These are phyloP conservation scores for Hyphochytrium catenoides DNA, from an alignment of 352 stramenopile species.

Conservation along the genomic window DNA sequence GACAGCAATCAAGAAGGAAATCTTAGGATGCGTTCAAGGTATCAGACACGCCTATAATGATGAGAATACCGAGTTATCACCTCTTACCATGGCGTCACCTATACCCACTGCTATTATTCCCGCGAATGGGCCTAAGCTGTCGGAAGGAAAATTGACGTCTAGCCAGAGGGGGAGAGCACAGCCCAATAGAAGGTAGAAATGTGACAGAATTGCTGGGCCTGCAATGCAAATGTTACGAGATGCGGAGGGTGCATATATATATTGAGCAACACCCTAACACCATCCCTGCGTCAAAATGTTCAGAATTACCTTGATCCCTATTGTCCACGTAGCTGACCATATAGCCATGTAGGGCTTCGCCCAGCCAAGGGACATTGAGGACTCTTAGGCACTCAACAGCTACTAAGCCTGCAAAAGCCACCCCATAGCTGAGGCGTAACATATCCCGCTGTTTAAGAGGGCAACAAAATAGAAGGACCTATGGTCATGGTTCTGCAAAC, in stretches of 20 bases:
- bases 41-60: too few relatives aligned
- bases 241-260: too few relatives aligned
- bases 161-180: conserved; percentile 47
- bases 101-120: conserved; percentile 36
- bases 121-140: conserved; percentile 13
- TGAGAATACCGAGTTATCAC: too few relatives aligned
- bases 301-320: conserved; percentile 29
- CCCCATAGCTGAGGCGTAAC: conserved; percentile 42
- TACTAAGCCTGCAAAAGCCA: conserved; percentile 35
- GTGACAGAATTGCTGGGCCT: conserved; percentile 35
- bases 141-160: background rate
- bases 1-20: too few relatives aligned
- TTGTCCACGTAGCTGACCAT: conserved; percentile 44
- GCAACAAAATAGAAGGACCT: background rate
- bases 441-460: conserved; percentile 18
- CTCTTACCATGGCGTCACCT: conserved; percentile 34
- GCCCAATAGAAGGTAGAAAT: conserved; percentile 44
- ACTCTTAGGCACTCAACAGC: conserved; percentile 35
- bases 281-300: too few relatives aligned
- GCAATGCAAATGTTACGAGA: too few relatives aligned
- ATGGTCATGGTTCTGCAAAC: too few relatives aligned
- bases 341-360: conserved; percentile 21
- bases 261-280: too few relatives aligned
- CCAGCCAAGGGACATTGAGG: conserved; percentile 26
- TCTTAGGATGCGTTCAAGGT: too few relatives aligned